A percentile compares a stretch with the other conserved stretches of the same genome.
phyloP scores from a whole-genome alignment of 441 rosid genomes.

The Sinapis alba region DNA sequence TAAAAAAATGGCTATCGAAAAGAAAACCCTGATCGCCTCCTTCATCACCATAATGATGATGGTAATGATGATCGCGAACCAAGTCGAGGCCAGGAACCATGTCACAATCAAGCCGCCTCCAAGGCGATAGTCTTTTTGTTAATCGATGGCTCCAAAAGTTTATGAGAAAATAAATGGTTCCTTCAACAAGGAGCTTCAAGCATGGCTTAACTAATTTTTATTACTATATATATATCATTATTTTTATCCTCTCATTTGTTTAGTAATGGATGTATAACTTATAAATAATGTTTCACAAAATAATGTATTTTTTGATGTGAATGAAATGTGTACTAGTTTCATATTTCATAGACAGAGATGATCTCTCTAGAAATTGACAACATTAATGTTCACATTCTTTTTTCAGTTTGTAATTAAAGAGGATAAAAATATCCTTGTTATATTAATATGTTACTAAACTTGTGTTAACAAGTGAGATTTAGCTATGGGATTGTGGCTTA shows the following conservation, averaged over 20 bases:
- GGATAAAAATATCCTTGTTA: not conserved
- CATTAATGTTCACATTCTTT: not conserved
- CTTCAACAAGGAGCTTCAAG: slow-evolving; percentile 28
- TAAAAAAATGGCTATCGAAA: slow-evolving; percentile 36
- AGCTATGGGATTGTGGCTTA: not conserved
- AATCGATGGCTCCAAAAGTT: slow-evolving; percentile 27
- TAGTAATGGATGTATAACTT: slow-evolving; percentile 30
- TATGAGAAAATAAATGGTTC: slow-evolving; percentile 34
- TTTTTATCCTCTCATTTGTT: slow-evolving; percentile 21
- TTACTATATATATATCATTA: not conserved
- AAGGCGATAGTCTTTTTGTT: not conserved
- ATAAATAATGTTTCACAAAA: slow-evolving; percentile 13
- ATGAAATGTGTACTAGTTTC: slow-evolving; percentile 18
- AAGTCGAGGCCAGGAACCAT: slow-evolving; percentile 35
- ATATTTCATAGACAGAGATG: not conserved
- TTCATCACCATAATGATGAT: slow-evolving; percentile 35
- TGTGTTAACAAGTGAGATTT: not conserved
- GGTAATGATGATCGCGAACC: slow-evolving; percentile 26
- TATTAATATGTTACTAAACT: not conserved
- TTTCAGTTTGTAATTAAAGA: slow-evolving; percentile 1
- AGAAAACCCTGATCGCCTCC: slow-evolving; percentile 32
- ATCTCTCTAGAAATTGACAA: slow-evolving; percentile 2
- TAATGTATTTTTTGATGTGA: slow-evolving; percentile 3
- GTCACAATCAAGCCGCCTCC: slow-evolving; percentile 31
- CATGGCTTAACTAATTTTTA: slow-evolving; percentile 3